These are phyloP conservation scores for Saccharomycopsis olivae DNA, from an alignment of 805 yeast species.

Conservation along the genomic window DNA sequence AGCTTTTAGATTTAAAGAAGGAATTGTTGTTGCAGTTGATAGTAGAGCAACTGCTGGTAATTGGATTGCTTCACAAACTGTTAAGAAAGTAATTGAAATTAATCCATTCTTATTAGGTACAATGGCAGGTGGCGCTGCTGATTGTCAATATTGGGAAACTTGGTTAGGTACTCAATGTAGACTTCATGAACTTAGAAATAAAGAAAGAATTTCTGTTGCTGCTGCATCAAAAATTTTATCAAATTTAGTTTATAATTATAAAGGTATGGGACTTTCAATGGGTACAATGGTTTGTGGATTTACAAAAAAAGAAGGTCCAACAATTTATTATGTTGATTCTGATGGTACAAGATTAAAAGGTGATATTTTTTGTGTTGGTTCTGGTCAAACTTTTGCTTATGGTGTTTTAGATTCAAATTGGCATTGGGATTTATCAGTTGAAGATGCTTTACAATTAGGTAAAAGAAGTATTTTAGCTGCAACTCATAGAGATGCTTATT, in stretches of 20 bases:
- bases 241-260: constrained; percentile 84
- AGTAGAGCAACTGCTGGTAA: constrained; percentile 97
- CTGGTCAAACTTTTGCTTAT: constrained; percentile 98
- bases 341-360: constrained; percentile 96
- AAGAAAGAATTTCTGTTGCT: constrained; percentile 89
- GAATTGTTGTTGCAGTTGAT: constrained; percentile 93
- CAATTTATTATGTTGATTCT: constrained; percentile 91
- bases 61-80: constrained; percentile 97
- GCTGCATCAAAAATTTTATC: constrained; percentile 92
- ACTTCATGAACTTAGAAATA: constrained; percentile 86
- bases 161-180: constrained; percentile 98
- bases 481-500: constrained; percentile 95
- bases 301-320: constrained; percentile 91
- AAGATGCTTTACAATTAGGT: constrained; percentile 89
- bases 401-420: constrained; percentile 94
- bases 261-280: constrained; percentile 98
- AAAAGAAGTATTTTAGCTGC: constrained; percentile 95
- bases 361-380: constrained; percentile 92
- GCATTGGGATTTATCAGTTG: constrained; percentile 84
- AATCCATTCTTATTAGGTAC: constrained; percentile 93
- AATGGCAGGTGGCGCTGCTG: constrained; percentile 99
- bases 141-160: constrained; percentile 98
- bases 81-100: constrained; percentile 92
- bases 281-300: constrained; percentile 99
- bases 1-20: constrained; percentile 93